These are phyloP conservation scores for Avena sativa DNA, from an alignment of 176 grass and related monocot genomes.

Conservation along the genomic window DNA sequence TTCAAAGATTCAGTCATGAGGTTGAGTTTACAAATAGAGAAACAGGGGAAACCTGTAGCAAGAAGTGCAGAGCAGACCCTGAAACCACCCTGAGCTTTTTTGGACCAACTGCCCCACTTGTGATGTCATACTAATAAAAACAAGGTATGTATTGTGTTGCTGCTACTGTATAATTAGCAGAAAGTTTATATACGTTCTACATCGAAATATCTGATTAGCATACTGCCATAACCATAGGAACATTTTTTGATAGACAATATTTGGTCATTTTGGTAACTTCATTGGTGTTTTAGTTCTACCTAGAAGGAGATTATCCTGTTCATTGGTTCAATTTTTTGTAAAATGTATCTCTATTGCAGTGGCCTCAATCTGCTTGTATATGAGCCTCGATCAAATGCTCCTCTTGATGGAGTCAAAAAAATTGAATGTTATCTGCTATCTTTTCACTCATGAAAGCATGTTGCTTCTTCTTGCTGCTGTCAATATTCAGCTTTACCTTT, in stretches of 20 bases:
- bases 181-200: slow-evolving; percentile 23
- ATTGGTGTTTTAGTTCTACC: slow-evolving; percentile 14
- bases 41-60: slow-evolving; percentile 64
- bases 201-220: slow-evolving; percentile 20
- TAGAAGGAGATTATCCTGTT: slow-evolving; percentile 27
- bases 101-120: slow-evolving; percentile 96
- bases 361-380: slow-evolving; percentile 86
- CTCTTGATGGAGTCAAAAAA: slow-evolving; percentile 75
- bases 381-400: slow-evolving; percentile 73
- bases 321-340: slow-evolving; percentile 33
- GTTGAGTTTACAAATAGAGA: slow-evolving; percentile 92
- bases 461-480: slow-evolving; percentile 83
- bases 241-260: slow-evolving; percentile 10
- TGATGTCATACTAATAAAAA: slow-evolving; percentile 92
- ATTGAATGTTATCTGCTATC: slow-evolving; percentile 81
- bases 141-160: slow-evolving; percentile 59
- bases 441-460: slow-evolving; percentile 96
- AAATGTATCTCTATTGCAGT: slow-evolving; percentile 51
- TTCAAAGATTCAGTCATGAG: slow-evolving; percentile 79
- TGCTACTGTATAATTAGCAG: not conserved
- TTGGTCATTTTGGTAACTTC: not conserved
- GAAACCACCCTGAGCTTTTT: slow-evolving; percentile 67
- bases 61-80: slow-evolving; percentile 77
- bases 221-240: not conserved
- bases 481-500: too few species aligned